A percentile compares a stretch with the other conserved stretches of the same genome.
Conservation (phyloP, 2,329 filamentous ascomycete species). For the Neonectria punicea region DNA sequence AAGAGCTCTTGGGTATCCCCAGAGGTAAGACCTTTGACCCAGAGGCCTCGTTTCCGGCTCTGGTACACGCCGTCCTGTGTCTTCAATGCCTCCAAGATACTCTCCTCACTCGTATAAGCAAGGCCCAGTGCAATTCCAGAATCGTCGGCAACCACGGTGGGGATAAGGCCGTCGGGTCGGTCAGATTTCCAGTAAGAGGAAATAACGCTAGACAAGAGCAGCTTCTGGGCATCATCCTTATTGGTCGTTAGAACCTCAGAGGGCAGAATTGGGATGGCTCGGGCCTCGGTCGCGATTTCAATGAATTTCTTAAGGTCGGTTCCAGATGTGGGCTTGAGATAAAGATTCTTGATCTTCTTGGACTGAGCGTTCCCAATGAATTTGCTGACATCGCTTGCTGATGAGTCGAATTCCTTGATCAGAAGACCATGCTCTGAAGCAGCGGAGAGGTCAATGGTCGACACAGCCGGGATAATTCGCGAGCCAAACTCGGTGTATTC, state of each 20-base stretch:
- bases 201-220: slow-evolving; percentile 75
- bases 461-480: slow-evolving; percentile 64
- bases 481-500: slow-evolving; percentile 66
- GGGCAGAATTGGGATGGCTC: slow-evolving; percentile 79
- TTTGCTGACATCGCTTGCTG: slow-evolving; percentile 51
- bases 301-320: slow-evolving; percentile 59
- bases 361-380: slow-evolving; percentile 58
- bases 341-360: slow-evolving; percentile 59
- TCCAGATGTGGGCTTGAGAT: slow-evolving; percentile 61
- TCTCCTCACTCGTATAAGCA: slow-evolving; percentile 94
- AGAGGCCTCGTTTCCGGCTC: slow-evolving; percentile 92
- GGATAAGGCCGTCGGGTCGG: slow-evolving; percentile 82
- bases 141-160: slow-evolving; percentile 93
- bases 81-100: slow-evolving; percentile 84
- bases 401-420: slow-evolving; percentile 62
- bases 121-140: slow-evolving; percentile 84
- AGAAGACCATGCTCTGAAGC: slow-evolving; percentile 63
- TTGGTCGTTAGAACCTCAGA: slow-evolving; percentile 76
- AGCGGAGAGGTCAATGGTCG: slow-evolving; percentile 56
- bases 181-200: slow-evolving; percentile 83
- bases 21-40: slow-evolving; percentile 96
- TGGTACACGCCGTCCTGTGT: slow-evolving; percentile 89
- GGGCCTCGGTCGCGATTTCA: slow-evolving; percentile 58
- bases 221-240: slow-evolving; percentile 65
- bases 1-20: slow-evolving; percentile 93